Percentiles rank a stretch among this genome's conserved stretches.
These are phyloP conservation scores for Cladosporium sp. DNA, from an alignment of 2,329 filamentous ascomycete genomes.

Conservation along the genomic window DNA sequence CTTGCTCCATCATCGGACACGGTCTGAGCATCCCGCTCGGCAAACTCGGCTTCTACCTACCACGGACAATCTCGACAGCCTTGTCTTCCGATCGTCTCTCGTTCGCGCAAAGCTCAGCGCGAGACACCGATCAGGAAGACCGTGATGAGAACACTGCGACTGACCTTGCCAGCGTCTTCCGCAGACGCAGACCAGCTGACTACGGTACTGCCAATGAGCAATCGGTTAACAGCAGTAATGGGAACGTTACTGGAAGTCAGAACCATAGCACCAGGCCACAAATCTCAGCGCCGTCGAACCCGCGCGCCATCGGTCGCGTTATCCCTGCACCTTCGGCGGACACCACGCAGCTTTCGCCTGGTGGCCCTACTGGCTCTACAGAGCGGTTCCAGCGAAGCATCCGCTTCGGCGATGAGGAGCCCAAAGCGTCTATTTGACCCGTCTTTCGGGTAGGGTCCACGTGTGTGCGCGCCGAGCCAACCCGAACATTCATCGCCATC, in stretches of 20 bases:
- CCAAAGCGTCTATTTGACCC: neutral
- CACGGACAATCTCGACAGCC: constrained; percentile 60
- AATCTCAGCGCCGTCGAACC: neutral
- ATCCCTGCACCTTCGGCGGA: neutral
- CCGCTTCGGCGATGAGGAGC: constrained; percentile 32
- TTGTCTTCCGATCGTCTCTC: constrained; percentile 45
- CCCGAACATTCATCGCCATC: neutral
- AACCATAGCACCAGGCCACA: neutral
- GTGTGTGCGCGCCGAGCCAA: neutral
- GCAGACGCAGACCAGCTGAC: constrained; percentile 15
- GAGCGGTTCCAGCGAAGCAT: constrained; percentile 33
- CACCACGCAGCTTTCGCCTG: neutral
- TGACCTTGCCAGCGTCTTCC: constrained; percentile 8
- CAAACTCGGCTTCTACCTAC: constrained; percentile 63
- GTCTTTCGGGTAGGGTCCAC: neutral
- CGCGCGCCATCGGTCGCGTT: neutral
- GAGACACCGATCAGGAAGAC: constrained; percentile 19
- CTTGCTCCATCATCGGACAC: constrained; percentile 83
- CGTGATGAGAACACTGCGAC: constrained; percentile 11
- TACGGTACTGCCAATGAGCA: neutral
- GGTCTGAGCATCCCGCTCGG: constrained; percentile 78
- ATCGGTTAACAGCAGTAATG: neutral
- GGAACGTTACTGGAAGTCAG: neutral
- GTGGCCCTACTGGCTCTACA: neutral
- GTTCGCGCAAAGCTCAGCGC: constrained; percentile 23